phyloP scores from a whole-genome alignment of 352 stramenopile species.

The Globisporangium spiculum region DNA sequence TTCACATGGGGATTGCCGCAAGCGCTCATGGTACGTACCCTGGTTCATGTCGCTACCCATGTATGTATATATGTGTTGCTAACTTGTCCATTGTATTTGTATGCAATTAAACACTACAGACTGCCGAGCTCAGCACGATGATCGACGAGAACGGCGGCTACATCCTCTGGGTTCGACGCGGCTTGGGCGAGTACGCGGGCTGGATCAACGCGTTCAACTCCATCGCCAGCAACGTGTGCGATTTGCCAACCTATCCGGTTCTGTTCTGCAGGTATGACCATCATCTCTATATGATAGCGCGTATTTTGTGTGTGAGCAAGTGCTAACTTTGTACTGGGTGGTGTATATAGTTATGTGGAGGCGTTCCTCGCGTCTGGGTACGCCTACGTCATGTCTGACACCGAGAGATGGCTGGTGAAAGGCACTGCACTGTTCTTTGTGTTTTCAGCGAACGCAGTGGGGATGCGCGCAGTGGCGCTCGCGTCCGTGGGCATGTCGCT shows the following conservation, averaged over 20 bases:
- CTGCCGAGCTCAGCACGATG: conserved; percentile 79
- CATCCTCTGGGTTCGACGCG: conserved; percentile 82
- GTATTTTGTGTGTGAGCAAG: background rate
- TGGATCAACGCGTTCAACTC: conserved; percentile 87
- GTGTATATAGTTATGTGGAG: conserved; percentile 57
- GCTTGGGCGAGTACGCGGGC: conserved; percentile 73
- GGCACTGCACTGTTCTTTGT: conserved; percentile 63
- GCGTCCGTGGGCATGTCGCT: conserved; percentile 80
- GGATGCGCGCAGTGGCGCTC: conserved; percentile 74
- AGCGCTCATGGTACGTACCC: conserved; percentile 61
- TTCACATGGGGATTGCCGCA: conserved; percentile 85
- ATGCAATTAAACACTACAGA: conserved; percentile 23
- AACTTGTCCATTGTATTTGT: background rate
- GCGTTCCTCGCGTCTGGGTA: conserved; percentile 70
- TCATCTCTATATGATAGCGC: too few species aligned
- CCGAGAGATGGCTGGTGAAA: conserved; percentile 73
- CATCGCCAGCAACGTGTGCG: conserved; percentile 82
- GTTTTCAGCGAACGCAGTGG: conserved; percentile 65
- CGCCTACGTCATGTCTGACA: conserved; percentile 41
- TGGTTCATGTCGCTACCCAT: background rate
- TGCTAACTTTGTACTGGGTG: background rate
- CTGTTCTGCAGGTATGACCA: conserved; percentile 61
- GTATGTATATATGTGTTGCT: background rate
- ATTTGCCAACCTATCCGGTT: conserved; percentile 81
- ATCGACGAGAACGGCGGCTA: conserved; percentile 86